phyloP scores from a whole-genome alignment of 352 stramenopile species.

The Globisporangium splendens region DNA sequence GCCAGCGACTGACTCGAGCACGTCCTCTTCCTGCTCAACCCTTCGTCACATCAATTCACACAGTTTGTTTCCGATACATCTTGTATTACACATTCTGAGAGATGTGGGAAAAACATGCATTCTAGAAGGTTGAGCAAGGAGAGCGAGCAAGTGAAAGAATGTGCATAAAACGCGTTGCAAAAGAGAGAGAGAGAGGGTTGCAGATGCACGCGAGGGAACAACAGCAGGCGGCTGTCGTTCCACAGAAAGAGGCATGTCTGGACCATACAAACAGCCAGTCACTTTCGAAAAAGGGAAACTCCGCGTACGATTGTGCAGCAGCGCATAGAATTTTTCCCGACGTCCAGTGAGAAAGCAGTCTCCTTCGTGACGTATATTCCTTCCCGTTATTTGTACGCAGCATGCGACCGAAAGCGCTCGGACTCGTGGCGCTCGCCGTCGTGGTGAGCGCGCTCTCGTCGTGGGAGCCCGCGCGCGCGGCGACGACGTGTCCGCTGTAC shows the following conservation, averaged over 20 bases:
- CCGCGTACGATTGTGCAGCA: not conserved
- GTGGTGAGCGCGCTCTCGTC: conserved; percentile 15
- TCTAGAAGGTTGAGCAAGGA: too few species aligned
- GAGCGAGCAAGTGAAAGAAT: too few species aligned
- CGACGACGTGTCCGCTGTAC: conserved; percentile 53
- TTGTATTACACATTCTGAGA: too few species aligned
- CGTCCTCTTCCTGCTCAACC: too few species aligned
- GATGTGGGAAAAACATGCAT: too few species aligned
- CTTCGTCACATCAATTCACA: too few species aligned
- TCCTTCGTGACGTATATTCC: not conserved
- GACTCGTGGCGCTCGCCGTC: conserved; percentile 24
- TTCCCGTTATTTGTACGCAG: not conserved
- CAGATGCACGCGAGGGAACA: not conserved
- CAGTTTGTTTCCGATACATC: too few species aligned
- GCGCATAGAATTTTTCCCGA: not conserved
- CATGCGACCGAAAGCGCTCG: conserved; percentile 7
- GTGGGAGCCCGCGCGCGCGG: conserved; percentile 11
- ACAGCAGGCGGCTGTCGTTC: not conserved
- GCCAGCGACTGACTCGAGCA: too few species aligned
- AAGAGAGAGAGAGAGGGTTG: not conserved
- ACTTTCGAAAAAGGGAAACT: not conserved
- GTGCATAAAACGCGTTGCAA: too few species aligned
- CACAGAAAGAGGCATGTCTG: not conserved
- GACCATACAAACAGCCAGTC: not conserved
- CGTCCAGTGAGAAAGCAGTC: not conserved